Evolutionary conservation across 2,329 filamentous ascomycete genomes (phyloP).

Genomic region (Fusarium redolens): DNA sequence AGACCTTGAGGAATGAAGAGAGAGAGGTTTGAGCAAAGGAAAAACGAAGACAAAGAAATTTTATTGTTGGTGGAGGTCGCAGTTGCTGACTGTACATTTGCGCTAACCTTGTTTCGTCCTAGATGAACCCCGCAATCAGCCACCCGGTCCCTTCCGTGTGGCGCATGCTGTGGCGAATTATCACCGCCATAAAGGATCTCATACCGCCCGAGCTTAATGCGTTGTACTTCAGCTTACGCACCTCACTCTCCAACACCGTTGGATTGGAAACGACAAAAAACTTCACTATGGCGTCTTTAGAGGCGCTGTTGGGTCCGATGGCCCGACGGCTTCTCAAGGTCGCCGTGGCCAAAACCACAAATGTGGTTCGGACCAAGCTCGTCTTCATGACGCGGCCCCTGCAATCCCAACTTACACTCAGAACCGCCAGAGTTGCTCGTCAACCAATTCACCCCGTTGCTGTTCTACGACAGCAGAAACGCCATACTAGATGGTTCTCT

Average conservation of each 20-base stretch:
- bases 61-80: slow-evolving; percentile 41
- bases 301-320: slow-evolving; percentile 68
- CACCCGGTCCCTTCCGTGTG: slow-evolving; percentile 44
- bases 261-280: slow-evolving; percentile 38
- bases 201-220: slow-evolving; percentile 24
- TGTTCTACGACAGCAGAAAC: slow-evolving; percentile 61
- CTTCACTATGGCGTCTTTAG: slow-evolving; percentile 64
- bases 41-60: slow-evolving; percentile 38
- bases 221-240: slow-evolving; percentile 31
- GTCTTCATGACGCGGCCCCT: slow-evolving; percentile 57
- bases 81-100: slow-evolving; percentile 36
- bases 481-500: slow-evolving; percentile 61
- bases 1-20: slow-evolving; percentile 41
- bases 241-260: slow-evolving; percentile 36
- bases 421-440: slow-evolving; percentile 53
- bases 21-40: slow-evolving; percentile 27
- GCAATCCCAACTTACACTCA: slow-evolving; percentile 58
- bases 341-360: slow-evolving; percentile 63
- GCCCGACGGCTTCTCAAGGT: slow-evolving; percentile 66
- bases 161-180: slow-evolving; percentile 50
- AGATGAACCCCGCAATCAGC: slow-evolving; percentile 40
- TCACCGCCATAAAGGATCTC: slow-evolving; percentile 42
- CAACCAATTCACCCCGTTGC: slow-evolving; percentile 67
- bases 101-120: slow-evolving; percentile 41
- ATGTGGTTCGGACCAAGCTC: slow-evolving; percentile 63